Conservation (phyloP, 2,329 filamentous ascomycete species). For the Cucurbitaria berberidis region DNA sequence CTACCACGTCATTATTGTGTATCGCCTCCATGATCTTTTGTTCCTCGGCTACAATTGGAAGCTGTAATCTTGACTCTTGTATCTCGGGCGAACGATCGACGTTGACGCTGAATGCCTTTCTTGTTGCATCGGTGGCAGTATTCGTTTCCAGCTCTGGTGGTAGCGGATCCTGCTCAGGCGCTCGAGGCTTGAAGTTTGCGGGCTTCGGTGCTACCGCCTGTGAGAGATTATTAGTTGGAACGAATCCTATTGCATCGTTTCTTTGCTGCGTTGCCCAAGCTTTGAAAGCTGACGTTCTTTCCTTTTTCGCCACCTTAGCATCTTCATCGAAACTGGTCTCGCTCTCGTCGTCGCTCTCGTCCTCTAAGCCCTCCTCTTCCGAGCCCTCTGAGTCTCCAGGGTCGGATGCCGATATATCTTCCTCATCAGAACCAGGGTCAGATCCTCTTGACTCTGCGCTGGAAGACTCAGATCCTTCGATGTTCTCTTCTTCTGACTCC, state of each 20-base stretch:
- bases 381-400: slow-evolving; percentile 36
- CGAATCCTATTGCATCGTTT: slow-evolving; percentile 79
- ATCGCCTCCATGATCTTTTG: slow-evolving; percentile 98
- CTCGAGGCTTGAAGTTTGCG: slow-evolving; percentile 70
- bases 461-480: slow-evolving; percentile 9
- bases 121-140: slow-evolving; percentile 61
- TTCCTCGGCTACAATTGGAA: slow-evolving; percentile 93
- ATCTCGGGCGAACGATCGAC: slow-evolving; percentile 75
- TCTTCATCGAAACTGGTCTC: slow-evolving; percentile 44
- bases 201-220: slow-evolving; percentile 55
- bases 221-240: slow-evolving; percentile 53
- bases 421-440: slow-evolving; percentile 5
- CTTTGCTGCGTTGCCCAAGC: slow-evolving; percentile 87
- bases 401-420: slow-evolving; percentile 29
- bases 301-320: slow-evolving; percentile 49
- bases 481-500: slow-evolving; percentile 17
- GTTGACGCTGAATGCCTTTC: slow-evolving; percentile 78
- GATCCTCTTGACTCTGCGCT: slow-evolving; percentile 16
- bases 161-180: slow-evolving; percentile 72
- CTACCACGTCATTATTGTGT: slow-evolving; percentile 85
- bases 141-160: slow-evolving; percentile 68
- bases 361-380: slow-evolving; percentile 47
- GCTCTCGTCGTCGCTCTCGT: slow-evolving; percentile 41
- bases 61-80: slow-evolving; percentile 75
- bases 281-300: slow-evolving; percentile 78